Percentiles rank a stretch among this genome's conserved stretches.
phyloP scores from a whole-genome alignment of 345 rosid species.

The Arabis alpina region DNA sequence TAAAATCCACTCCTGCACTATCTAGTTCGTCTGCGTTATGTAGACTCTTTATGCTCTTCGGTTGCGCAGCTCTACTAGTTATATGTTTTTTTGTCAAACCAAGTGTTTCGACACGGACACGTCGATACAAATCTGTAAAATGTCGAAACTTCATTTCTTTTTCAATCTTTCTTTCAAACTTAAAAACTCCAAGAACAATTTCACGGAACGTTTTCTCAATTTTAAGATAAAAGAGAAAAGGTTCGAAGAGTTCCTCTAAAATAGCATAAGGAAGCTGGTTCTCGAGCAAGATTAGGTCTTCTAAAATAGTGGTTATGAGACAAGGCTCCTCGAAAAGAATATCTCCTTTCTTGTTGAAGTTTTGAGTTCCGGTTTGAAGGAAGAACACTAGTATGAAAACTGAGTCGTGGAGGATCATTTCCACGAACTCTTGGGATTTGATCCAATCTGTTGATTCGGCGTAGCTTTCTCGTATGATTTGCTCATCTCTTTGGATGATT shows the following conservation, averaged over 20 bases:
- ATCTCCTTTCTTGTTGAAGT: constrained; percentile 4
- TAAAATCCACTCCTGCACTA: constrained; percentile 32
- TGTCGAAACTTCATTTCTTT: constrained; percentile 17
- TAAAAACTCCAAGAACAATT: constrained; percentile 2
- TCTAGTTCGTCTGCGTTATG: constrained; percentile 36
- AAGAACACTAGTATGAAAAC: constrained; percentile 39
- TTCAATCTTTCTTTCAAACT: not conserved
- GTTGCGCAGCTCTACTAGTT: not conserved
- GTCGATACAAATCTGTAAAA: constrained; percentile 37
- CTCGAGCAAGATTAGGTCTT: constrained; percentile 39
- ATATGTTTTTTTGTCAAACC: constrained; percentile 9
- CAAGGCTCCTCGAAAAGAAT: constrained; percentile 17
- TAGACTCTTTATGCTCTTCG: not conserved
- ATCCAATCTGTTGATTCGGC: constrained; percentile 41
- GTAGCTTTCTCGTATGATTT: constrained; percentile 28
- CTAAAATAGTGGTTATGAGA: constrained; percentile 1
- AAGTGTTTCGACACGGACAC: constrained; percentile 36
- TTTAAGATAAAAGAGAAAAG: not conserved
- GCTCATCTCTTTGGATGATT: constrained; percentile 24
- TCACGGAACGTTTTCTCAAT: constrained; percentile 14
- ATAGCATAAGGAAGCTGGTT: constrained; percentile 39
- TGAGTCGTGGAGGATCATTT: constrained; percentile 32
- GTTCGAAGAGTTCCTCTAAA: constrained; percentile 16
- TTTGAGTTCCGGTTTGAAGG: not conserved
- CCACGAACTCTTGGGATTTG: constrained; percentile 10